Evolutionary conservation across 345 rosid genomes (phyloP).

Genomic region (Salix udensis): DNA sequence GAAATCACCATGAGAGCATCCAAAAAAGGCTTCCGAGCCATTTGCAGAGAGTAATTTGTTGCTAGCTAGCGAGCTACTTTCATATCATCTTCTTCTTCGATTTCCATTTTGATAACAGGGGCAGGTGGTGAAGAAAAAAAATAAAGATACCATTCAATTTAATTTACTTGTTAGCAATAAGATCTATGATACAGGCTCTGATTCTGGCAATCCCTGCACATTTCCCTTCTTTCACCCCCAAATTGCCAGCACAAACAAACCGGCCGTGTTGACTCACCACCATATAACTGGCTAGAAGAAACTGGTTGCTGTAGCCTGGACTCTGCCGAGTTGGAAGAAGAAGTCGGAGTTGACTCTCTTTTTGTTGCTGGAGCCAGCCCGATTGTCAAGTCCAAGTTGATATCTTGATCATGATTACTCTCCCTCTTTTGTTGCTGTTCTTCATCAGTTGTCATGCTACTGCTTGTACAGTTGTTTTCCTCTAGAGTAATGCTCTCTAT

Average conservation of each 20-base stretch:
- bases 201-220: constrained; percentile 42
- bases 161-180: neutral
- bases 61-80: neutral
- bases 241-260: constrained; percentile 51
- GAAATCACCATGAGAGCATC: neutral
- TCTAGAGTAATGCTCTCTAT: constrained; percentile 28
- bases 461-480: constrained; percentile 43
- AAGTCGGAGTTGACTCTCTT: constrained; percentile 6
- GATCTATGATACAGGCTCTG: constrained; percentile 29
- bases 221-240: constrained; percentile 31
- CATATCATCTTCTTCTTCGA: neutral
- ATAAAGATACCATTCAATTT: neutral
- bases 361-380: constrained; percentile 26
- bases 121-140: neutral
- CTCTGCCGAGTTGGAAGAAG: constrained; percentile 37
- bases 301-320: constrained; percentile 28
- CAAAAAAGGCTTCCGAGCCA: neutral
- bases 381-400: constrained; percentile 52
- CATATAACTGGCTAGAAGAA: constrained; percentile 5
- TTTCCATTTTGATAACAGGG: neutral
- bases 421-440: constrained; percentile 26
- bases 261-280: neutral
- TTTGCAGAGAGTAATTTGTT: neutral
- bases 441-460: constrained; percentile 56
- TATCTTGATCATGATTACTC: constrained; percentile 8